These are phyloP conservation scores for Penicillium hesseltinei DNA, from an alignment of 2,329 filamentous ascomycete species.

Conservation along the genomic window DNA sequence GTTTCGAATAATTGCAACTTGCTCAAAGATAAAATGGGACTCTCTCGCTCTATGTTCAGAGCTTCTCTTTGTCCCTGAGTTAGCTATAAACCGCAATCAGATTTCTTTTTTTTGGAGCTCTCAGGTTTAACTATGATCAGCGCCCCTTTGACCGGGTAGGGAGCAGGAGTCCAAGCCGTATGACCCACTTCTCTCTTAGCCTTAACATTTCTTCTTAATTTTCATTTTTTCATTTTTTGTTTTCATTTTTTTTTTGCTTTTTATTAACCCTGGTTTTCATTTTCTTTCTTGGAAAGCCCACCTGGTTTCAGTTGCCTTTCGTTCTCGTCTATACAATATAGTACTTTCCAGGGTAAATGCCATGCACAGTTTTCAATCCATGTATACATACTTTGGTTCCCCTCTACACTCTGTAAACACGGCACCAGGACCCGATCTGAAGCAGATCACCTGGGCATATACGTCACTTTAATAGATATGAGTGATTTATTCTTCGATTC, in stretches of 20 bases:
- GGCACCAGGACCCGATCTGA: neutral
- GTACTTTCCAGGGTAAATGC: neutral
- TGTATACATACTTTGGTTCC: too few relatives aligned
- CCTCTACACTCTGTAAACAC: neutral
- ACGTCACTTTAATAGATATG: neutral
- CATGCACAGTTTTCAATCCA: neutral
- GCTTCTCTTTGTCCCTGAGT: neutral
- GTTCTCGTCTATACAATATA: neutral
- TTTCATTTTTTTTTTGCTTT: neutral
- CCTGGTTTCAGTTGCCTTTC: slow-evolving; percentile 7
- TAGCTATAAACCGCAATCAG: neutral
- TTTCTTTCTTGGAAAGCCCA: slow-evolving; percentile 2
- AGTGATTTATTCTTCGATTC: slow-evolving; percentile 2
- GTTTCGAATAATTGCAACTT: neutral
- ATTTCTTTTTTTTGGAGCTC: neutral
- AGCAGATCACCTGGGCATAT: neutral
- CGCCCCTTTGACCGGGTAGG: slow-evolving; percentile 7
- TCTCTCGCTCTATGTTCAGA: neutral
- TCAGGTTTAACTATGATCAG: slow-evolving; percentile 14
- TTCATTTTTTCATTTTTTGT: neutral
- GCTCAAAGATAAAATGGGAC: slow-evolving; percentile 15
- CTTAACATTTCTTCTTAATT: neutral
- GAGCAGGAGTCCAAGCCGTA: neutral
- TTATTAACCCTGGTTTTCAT: neutral
- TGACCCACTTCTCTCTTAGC: neutral